Conservation (phyloP, 73 alveolate genomes). For the Paramecium bursaria region DNA sequence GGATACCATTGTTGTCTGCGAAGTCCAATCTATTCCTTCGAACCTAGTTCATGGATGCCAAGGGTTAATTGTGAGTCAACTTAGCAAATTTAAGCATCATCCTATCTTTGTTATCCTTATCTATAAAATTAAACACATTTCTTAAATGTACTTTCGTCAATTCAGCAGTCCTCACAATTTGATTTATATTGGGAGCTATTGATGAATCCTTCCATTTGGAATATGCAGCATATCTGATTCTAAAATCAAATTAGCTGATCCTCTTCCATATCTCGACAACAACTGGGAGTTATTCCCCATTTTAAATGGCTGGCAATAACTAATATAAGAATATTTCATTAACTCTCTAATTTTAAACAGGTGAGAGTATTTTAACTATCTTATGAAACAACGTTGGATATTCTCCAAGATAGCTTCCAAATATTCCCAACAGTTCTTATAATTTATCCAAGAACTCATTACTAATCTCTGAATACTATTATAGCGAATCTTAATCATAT, state of each 20-base stretch:
- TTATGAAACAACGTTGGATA: conserved; percentile 38
- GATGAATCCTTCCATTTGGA: conserved; percentile 15
- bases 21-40: conserved; percentile 30
- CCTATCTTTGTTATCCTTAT: conserved; percentile 49
- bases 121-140: conserved; percentile 18
- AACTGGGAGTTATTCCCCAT: conserved; percentile 25
- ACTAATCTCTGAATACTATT: background rate
- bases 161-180: conserved; percentile 16
- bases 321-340: background rate
- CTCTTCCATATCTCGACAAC: conserved; percentile 30
- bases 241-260: conserved; percentile 11
- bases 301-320: background rate
- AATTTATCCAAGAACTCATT: background rate
- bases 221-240: conserved; percentile 15
- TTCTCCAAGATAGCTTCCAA: conserved; percentile 12
- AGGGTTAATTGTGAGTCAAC: conserved; percentile 9
- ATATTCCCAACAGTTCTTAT: background rate
- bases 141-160: conserved; percentile 8
- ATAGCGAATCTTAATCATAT: conserved; percentile 37
- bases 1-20: conserved; percentile 24
- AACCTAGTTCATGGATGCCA: background rate
- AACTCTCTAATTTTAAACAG: background rate
- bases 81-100: conserved; percentile 43
- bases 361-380: conserved; percentile 2
- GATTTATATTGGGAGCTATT: background rate